Evolutionary conservation across 2,329 filamentous ascomycete genomes (phyloP).

Genomic region (Beauveria sp.): DNA sequence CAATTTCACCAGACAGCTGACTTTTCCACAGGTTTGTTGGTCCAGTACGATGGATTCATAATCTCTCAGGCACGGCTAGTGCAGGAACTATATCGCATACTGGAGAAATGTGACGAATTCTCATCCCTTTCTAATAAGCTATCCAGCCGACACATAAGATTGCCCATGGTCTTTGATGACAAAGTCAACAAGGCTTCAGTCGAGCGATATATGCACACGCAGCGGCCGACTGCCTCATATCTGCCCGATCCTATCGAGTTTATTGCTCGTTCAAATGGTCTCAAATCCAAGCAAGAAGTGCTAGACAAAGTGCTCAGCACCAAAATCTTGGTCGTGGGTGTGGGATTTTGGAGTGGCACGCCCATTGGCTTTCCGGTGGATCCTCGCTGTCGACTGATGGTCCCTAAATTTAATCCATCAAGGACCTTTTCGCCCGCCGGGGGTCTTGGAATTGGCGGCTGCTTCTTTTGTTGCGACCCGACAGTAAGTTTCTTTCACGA

Average conservation of each 20-base stretch:
- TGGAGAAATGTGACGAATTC: conserved; percentile 37
- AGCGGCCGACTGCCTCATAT: conserved; percentile 50
- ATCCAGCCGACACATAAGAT: conserved; percentile 13
- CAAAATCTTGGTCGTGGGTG: conserved; percentile 21
- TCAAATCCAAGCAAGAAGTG: conserved; percentile 23
- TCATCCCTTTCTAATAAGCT: not conserved
- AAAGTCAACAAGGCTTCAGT: conserved; percentile 27
- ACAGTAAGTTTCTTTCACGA: conserved; percentile 7
- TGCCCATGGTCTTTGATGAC: conserved; percentile 22
- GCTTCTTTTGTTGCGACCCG: conserved; percentile 24
- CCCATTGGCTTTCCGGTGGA: conserved; percentile 19
- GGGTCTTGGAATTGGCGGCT: conserved; percentile 26
- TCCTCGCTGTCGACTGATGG: conserved; percentile 13
- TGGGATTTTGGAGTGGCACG: conserved; percentile 27
- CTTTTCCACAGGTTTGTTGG: not conserved
- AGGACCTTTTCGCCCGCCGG: conserved; percentile 24
- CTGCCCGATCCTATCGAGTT: conserved; percentile 53
- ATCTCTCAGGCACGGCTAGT: not conserved
- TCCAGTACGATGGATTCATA: not conserved
- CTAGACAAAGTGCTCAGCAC: conserved; percentile 26
- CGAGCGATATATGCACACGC: conserved; percentile 50
- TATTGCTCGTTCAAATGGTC: conserved; percentile 27
- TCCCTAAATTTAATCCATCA: conserved; percentile 23
- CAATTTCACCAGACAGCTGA: not conserved
- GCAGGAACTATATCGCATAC: not conserved